phyloP scores from a whole-genome alignment of 192 early-diverging fungal species.

The Martensiomyces pterosporus region DNA sequence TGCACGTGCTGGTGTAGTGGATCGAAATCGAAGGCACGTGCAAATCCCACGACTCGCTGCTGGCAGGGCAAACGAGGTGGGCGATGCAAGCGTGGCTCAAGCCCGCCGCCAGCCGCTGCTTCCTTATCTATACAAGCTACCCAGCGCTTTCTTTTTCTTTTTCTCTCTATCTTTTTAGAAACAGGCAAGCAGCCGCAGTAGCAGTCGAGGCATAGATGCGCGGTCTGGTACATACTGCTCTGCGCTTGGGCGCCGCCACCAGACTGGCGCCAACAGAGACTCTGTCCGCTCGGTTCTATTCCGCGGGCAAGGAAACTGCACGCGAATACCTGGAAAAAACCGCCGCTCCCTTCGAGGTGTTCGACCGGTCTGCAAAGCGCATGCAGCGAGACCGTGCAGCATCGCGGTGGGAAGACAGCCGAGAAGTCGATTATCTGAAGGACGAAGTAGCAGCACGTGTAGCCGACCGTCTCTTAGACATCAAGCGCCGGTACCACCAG shows the following conservation, averaged over 20 bases:
- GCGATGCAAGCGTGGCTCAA: too few species aligned
- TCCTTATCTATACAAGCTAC: too few species aligned
- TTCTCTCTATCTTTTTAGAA: background rate
- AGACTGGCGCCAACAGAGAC: too few species aligned
- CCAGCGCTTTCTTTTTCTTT: background rate
- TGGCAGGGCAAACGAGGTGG: too few species aligned
- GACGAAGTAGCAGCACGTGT: conserved; percentile 87
- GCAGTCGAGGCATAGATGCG: too few species aligned
- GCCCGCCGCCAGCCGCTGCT: background rate
- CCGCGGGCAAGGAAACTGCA: conserved; percentile 39
- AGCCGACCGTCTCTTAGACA: conserved; percentile 87
- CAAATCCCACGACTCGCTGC: too few species aligned
- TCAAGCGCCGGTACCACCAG: conserved; percentile 79
- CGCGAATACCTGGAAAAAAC: conserved; percentile 40
- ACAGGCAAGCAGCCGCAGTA: too few species aligned
- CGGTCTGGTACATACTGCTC: too few species aligned
- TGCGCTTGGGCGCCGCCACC: too few species aligned
- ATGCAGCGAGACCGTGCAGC: conserved; percentile 76
- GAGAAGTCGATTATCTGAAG: conserved; percentile 83
- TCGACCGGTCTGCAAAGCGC: conserved; percentile 75
- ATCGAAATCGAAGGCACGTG: too few species aligned
- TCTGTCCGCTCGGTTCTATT: too few species aligned
- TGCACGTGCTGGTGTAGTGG: too few species aligned
- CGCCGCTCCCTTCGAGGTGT: conserved; percentile 57
- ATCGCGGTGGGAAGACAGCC: conserved; percentile 51